Evolutionary conservation across 257 asterid genomes (phyloP).

Genomic region (Fraxinus pennsylvanica): DNA sequence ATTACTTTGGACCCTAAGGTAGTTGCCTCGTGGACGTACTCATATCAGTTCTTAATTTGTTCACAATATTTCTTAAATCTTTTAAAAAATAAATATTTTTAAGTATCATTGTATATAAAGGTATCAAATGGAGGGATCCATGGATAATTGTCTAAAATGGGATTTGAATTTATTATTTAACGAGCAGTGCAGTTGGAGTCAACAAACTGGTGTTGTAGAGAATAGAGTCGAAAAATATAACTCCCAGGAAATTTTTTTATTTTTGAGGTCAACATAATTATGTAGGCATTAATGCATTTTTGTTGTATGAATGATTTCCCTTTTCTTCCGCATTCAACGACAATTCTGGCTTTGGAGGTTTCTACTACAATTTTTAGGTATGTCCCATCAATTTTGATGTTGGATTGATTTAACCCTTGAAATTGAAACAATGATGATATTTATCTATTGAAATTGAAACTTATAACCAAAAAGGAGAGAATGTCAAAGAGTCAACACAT

Average conservation of each 20-base stretch:
- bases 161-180: too few species aligned
- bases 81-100: too few species aligned
- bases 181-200: neutral
- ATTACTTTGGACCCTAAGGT: too few species aligned
- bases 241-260: neutral
- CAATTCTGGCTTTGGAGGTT: neutral
- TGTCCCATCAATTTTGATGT: slow-evolving; percentile 17
- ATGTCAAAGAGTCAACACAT: neutral
- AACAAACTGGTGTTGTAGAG: neutral
- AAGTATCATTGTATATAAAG: too few species aligned
- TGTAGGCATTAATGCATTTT: neutral
- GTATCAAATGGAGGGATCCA: too few species aligned
- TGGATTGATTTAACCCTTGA: slow-evolving; percentile 31
- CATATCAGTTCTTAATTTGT: too few species aligned
- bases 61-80: too few species aligned
- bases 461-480: neutral
- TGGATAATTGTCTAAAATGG: too few species aligned
- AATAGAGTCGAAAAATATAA: neutral
- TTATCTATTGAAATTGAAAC: slow-evolving; percentile 17
- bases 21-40: too few species aligned
- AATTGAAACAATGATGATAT: slow-evolving; percentile 28
- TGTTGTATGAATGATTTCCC: neutral
- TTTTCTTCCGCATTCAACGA: slow-evolving; percentile 10
- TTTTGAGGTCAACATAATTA: neutral
- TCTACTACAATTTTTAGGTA: neutral